phyloP scores from a whole-genome alignment of 2,329 filamentous ascomycete genomes.

The Botrytis paeoniae region DNA sequence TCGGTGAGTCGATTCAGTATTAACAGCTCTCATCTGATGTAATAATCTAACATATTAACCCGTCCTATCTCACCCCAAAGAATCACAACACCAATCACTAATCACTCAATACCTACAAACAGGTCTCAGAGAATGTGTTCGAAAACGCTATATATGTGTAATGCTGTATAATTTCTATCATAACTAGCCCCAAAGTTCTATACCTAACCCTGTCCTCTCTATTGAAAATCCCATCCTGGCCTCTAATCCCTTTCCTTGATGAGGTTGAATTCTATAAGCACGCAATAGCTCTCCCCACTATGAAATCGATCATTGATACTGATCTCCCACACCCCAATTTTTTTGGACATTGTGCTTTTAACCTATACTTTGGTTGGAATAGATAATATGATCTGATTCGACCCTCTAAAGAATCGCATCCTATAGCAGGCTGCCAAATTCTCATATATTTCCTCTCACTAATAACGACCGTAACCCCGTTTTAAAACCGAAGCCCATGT shows the following conservation, averaged over 20 bases:
- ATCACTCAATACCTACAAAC: background rate
- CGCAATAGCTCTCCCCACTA: background rate
- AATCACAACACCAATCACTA: background rate
- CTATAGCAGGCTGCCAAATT: background rate
- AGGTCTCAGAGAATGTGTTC: background rate
- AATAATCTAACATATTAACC: background rate
- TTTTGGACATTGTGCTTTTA: background rate
- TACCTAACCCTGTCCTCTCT: background rate
- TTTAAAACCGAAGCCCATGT: background rate
- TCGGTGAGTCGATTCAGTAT: background rate
- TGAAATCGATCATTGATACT: background rate
- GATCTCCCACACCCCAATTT: background rate
- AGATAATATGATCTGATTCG: background rate
- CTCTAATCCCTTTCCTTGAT: background rate
- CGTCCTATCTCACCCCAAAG: background rate
- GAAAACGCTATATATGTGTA: background rate
- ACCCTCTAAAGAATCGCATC: background rate
- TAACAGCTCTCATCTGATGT: background rate
- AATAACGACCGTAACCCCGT: background rate
- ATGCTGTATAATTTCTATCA: background rate
- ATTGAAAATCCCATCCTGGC: background rate
- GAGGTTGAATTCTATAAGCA: background rate
- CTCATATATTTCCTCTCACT: background rate
- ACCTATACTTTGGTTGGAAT: background rate
- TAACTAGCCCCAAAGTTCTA: background rate